Base-by-base conservation (phyloP, 768 basidiomycete genomes). In the Cyathus striatus region DNA sequence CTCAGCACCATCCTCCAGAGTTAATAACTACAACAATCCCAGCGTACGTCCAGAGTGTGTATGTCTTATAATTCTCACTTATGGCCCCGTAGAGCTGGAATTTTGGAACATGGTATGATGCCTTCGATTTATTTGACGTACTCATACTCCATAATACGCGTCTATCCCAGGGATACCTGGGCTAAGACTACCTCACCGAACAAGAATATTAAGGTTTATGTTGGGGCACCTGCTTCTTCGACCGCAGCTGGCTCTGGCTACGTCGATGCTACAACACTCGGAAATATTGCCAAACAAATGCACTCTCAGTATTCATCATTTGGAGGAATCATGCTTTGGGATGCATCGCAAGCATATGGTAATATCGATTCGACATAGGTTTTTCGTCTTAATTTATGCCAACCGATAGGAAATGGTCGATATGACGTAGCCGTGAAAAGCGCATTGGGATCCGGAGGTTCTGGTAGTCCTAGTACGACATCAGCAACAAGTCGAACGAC, bases 131-230 rank as follows among this genome's bases (percentile, higher is more conserved):
- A n/a, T n/a, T 2, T 4, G 22, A 9, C 2, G 3, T 21, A 16
- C 4, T 32, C 10, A 17, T 30, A 23, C 25, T 24, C 6, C 26
- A 25, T 12, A 10, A 24, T 30, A n/a, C n/a, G n/a, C n/a, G n/a
- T n/a, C n/a, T n/a, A n/a, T n/a, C n/a, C n/a, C 35, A 60, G 76
- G 77, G 75, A 77, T 45, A 72, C 60, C 58, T 80, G 77, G 77
- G 78, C 78, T 1, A 75, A 72, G 62, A 75, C 62, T 12, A 54
- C 58, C 6, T 75, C 77, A n/a, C 66, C 69, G 1, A 78, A 78
- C 64, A 59, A 53, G 51, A 62, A 73, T 51, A 72, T 78, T 42
- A 79, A 79, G 57, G 54, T 79, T 25, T 78, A 67, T 56, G 72
- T 79, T 48, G 78, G 78, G 26, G 78, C 75, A 10, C 76, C 78